Percentiles rank a stretch among this genome's conserved stretches.
phyloP scores from a whole-genome alignment of 257 asterid genomes.

The Echium plantagineum region DNA sequence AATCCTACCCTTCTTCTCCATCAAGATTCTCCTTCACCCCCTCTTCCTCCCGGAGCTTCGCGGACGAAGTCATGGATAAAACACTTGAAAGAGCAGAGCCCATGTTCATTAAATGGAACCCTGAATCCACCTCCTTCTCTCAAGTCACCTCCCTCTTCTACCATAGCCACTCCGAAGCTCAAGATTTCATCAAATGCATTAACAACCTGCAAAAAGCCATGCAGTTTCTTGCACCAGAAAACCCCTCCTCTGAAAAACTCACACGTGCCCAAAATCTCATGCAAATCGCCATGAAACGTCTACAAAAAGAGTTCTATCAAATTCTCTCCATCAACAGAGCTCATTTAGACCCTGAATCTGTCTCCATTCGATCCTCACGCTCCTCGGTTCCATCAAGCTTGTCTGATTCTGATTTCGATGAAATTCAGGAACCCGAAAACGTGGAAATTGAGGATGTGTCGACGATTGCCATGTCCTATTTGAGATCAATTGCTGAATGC shows the following conservation, averaged over 20 bases:
- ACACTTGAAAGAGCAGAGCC: constrained; percentile 51
- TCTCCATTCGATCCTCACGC: constrained; percentile 54
- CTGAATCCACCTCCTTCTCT: constrained; percentile 37
- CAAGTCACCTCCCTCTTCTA: constrained; percentile 66
- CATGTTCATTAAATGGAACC: constrained; percentile 54
- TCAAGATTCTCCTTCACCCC: constrained; percentile 38
- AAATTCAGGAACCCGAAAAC: constrained; percentile 22
- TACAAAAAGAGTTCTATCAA: constrained; percentile 85
- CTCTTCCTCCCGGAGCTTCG: constrained; percentile 31
- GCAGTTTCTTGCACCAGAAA: constrained; percentile 42
- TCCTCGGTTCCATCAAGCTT: constrained; percentile 41
- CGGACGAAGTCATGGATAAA: constrained; percentile 62
- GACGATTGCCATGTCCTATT: constrained; percentile 42
- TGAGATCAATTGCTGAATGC: constrained; percentile 63
- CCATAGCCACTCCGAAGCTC: constrained; percentile 53
- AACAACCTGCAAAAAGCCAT: constrained; percentile 55
- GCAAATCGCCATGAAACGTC: constrained; percentile 73
- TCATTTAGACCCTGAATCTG: constrained; percentile 72
- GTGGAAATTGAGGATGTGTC: constrained; percentile 57
- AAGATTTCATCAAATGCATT: constrained; percentile 43
- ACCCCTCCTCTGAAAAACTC: constrained; percentile 40
- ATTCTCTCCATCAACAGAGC: constrained; percentile 70
- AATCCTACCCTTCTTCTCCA: constrained; percentile 23
- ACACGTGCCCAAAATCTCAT: constrained; percentile 55
- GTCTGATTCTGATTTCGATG: constrained; percentile 40